A percentile compares a stretch with the other conserved stretches of the same genome.
These are phyloP conservation scores for Kurtzmaniella cleridarum DNA, from an alignment of 805 yeast species.

Conservation along the genomic window DNA sequence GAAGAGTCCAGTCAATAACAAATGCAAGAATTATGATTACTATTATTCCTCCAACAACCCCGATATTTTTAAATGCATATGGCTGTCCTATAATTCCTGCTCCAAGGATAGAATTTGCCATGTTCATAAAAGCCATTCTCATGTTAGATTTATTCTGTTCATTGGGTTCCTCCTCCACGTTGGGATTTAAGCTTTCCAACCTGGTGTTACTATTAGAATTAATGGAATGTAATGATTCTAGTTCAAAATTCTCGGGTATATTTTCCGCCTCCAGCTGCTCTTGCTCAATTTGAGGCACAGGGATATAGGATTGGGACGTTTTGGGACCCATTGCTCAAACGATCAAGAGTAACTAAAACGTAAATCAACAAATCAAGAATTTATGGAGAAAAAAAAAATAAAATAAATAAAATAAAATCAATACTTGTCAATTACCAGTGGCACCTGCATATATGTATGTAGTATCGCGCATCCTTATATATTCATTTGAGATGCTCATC, in stretches of 20 bases:
- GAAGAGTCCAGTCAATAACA: conserved; percentile 81
- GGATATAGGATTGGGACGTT: neutral
- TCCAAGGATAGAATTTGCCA: conserved; percentile 93
- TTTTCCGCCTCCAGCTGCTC: conserved; percentile 8
- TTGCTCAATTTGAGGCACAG: conserved; percentile 1
- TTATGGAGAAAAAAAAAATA: too few relatives aligned
- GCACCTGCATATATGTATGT: neutral
- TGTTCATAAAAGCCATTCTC: conserved; percentile 91
- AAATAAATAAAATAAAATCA: neutral
- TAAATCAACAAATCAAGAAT: neutral
- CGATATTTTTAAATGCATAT: conserved; percentile 76
- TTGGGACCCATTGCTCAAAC: neutral
- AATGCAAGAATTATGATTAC: conserved; percentile 56
- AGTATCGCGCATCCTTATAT: too few relatives aligned
- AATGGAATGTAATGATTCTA: conserved; percentile 13
- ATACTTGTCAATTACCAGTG: neutral
- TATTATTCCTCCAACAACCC: conserved; percentile 67
- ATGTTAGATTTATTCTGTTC: conserved; percentile 37
- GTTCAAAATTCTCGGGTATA: conserved; percentile 13
- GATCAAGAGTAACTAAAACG: too few relatives aligned
- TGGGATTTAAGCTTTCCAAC: conserved; percentile 6
- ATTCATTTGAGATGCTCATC: neutral
- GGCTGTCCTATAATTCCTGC: conserved; percentile 97
- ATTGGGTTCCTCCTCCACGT: conserved; percentile 6
- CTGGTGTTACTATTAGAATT: conserved; percentile 7